Evolutionary conservation across 169 alveolate species (phyloP), one percentile per base, ranked within the genome.

Genomic region (Plasmodium malariae): DNA sequence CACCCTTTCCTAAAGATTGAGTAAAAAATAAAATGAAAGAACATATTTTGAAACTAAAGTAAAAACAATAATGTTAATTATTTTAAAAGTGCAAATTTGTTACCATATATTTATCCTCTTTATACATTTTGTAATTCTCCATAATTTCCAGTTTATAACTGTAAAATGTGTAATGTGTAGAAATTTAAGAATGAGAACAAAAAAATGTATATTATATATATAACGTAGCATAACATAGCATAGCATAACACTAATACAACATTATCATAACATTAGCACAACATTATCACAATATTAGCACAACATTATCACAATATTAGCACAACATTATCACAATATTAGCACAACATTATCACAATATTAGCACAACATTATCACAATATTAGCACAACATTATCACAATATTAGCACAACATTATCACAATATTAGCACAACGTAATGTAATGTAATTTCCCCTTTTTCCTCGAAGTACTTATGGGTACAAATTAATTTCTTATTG

Each of bases 101-200:
- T 83, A 83, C 91, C 91, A 83, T 21, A 71, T 67, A 83, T 59
- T 37, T 57, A 67, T 83, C 91, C 72, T 83, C 91, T 60, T 83
- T 49, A 30, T 21, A 34, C 91, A 83, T 83, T 60, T 49, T 83
- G 54, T 83, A 67, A 67, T 71, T 83, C 36, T 83, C 91, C 4
- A 70, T 19, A 60, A 83, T 67, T 55, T 51, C 91, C 34, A 49
- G 26, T 71, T 59, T 83, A 83, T 67, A 83, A 34, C 91, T 83
- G 32, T 40, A 70, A 67, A 34, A 49, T 6, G 34, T 14, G 28
- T n/a, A 30, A 34, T 37, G 1, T 67, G 34, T n/a, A 70, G 0
- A 5, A 65, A 83, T 17, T 26, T 30, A 32, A 17, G 59, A 67
- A 57, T 34, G 48, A 4, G 48, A 49, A 28, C 4, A 40, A 5